Percentiles rank a stretch among this genome's conserved stretches.
These are phyloP conservation scores for Cicer judaicum DNA, from an alignment of 306 rosid genomes.

Conservation along the genomic window DNA sequence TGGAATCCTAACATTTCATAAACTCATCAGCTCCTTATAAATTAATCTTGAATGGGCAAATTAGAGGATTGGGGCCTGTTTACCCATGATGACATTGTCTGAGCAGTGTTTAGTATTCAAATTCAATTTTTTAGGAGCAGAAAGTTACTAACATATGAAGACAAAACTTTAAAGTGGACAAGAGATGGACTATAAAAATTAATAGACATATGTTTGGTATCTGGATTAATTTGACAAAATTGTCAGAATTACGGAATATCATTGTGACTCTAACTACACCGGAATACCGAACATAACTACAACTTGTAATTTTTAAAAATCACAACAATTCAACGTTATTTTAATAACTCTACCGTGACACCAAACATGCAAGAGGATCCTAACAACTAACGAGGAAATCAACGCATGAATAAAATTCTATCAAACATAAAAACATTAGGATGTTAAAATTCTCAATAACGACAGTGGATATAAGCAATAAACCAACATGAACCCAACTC, in stretches of 20 bases:
- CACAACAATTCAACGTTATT: too few relatives aligned
- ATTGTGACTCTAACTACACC: too few relatives aligned
- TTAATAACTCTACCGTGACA: too few relatives aligned
- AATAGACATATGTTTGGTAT: not conserved
- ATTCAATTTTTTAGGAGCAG: not conserved
- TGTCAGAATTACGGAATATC: too few relatives aligned
- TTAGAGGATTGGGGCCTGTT: not conserved
- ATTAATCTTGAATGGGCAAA: not conserved
- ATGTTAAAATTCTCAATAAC: not conserved
- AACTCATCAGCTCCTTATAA: not conserved
- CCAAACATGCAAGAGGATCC: not conserved
- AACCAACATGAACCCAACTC: conserved; percentile 31
- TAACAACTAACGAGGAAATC: not conserved
- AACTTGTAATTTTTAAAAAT: too few relatives aligned
- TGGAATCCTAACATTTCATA: not conserved
- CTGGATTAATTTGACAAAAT: too few relatives aligned
- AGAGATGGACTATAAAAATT: not conserved
- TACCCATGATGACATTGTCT: not conserved
- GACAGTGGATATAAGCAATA: conserved; percentile 4
- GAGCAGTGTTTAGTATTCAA: not conserved
- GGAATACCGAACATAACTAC: too few relatives aligned
- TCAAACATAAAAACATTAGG: conserved; percentile 3
- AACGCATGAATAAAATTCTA: not conserved
- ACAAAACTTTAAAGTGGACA: not conserved
- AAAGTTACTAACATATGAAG: not conserved